Evolutionary conservation across 805 yeast species (phyloP).

Genomic region (Komagataella mondaviorum): DNA sequence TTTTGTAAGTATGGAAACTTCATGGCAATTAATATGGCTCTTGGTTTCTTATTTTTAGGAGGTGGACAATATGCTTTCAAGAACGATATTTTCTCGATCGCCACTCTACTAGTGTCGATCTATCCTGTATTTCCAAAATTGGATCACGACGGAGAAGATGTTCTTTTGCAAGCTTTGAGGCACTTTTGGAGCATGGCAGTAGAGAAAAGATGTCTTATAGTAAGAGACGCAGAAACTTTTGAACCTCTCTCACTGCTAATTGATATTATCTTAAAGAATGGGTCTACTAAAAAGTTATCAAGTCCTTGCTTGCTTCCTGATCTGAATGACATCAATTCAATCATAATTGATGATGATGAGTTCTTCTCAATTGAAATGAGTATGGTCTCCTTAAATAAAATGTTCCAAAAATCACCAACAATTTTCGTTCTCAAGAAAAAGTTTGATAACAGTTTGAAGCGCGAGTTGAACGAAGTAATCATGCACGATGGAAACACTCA

Average conservation of each 20-base stretch:
- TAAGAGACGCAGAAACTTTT: constrained; percentile 53
- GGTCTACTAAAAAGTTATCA: constrained; percentile 16
- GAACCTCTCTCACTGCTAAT: constrained; percentile 36
- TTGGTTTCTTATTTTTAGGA: constrained; percentile 83
- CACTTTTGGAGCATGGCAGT: constrained; percentile 86
- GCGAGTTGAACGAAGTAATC: background rate
- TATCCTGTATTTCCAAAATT: constrained; percentile 57
- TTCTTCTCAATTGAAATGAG: constrained; percentile 42
- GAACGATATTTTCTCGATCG: constrained; percentile 46
- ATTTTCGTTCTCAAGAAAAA: constrained; percentile 36
- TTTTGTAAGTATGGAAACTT: constrained; percentile 48
- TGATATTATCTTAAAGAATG: constrained; percentile 21
- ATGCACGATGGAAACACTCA: background rate
- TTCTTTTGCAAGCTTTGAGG: constrained; percentile 72
- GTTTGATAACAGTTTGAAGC: constrained; percentile 19
- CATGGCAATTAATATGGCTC: constrained; percentile 65
- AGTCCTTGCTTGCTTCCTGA: constrained; percentile 68
- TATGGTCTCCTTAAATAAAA: constrained; percentile 20
- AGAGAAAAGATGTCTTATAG: constrained; percentile 68
- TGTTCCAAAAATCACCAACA: constrained; percentile 29
- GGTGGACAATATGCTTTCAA: constrained; percentile 84
- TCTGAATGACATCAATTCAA: constrained; percentile 29
- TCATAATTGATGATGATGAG: constrained; percentile 32
- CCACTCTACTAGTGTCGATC: constrained; percentile 58
- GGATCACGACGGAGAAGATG: constrained; percentile 26